phyloP scores from a whole-genome alignment of 2,329 filamentous ascomycete genomes.

The Trichoderma simmonsii region DNA sequence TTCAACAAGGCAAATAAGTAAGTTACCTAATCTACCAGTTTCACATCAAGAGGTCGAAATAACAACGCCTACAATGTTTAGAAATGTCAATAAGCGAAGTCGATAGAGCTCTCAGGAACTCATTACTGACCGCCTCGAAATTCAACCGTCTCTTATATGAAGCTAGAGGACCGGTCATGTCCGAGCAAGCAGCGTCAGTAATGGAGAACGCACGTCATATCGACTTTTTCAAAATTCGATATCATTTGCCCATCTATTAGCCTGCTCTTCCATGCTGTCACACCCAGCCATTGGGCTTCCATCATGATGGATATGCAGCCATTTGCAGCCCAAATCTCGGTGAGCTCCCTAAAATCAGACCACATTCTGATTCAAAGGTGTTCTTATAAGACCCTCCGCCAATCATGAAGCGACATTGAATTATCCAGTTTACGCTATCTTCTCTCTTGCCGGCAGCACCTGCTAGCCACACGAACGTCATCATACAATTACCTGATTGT shows the following conservation, averaged over 20 bases:
- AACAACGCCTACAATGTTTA: not conserved
- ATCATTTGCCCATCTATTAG: not conserved
- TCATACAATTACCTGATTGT: too few species aligned
- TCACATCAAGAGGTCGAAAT: fast-evolving
- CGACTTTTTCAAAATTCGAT: too few species aligned
- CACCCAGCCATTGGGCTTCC: not conserved
- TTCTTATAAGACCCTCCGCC: too few species aligned
- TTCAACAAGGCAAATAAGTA: not conserved
- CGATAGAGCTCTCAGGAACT: not conserved
- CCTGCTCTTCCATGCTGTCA: not conserved
- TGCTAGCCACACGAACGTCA: too few species aligned
- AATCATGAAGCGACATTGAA: not conserved
- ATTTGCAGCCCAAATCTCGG: not conserved
- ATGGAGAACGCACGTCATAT: too few species aligned
- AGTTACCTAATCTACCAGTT: too few species aligned
- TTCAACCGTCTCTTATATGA: not conserved
- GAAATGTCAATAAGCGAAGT: not conserved
- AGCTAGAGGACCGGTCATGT: not conserved
- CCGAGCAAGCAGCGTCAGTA: not conserved
- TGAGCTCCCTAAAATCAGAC: not conserved
- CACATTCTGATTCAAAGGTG: too few species aligned
- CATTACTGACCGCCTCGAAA: not conserved
- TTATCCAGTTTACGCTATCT: not conserved
- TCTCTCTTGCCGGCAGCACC: not conserved
- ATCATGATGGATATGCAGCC: not conserved